These are phyloP conservation scores for Panicum hallii DNA, from an alignment of 202 grass and related monocot species.

Conservation along the genomic window DNA sequence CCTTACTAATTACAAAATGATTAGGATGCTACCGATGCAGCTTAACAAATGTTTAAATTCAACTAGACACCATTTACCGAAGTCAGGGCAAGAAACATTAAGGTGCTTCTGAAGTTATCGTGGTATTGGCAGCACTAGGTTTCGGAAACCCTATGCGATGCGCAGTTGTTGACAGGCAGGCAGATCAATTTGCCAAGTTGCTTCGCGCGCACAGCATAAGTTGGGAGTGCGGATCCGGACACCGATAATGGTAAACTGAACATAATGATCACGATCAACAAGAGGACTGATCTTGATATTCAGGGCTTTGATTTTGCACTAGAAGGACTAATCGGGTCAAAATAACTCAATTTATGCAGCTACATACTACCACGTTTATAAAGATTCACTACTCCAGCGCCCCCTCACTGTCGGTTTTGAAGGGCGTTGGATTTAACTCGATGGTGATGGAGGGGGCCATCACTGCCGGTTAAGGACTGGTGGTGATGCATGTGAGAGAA, in stretches of 20 bases:
- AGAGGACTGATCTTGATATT: conserved; percentile 11
- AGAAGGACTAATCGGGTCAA: not conserved
- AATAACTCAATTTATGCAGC: not conserved
- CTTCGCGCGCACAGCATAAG: not conserved
- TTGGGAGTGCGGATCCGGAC: not conserved
- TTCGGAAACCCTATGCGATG: not conserved
- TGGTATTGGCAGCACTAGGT: not conserved
- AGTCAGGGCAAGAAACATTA: not conserved
- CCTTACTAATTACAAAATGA: not conserved
- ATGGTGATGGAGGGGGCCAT: too few species aligned
- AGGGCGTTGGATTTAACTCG: too few species aligned
- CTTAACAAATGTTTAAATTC: not conserved
- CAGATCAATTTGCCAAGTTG: conserved; percentile 9
- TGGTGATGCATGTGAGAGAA: too few species aligned
- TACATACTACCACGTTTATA: not conserved
- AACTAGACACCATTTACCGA: not conserved
- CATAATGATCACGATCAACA: not conserved
- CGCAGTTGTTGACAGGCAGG: not conserved
- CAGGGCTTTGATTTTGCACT: not conserved
- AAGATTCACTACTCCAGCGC: too few species aligned
- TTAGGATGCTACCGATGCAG: not conserved
- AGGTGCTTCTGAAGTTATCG: not conserved
- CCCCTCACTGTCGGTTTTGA: too few species aligned
- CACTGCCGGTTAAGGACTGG: too few species aligned
- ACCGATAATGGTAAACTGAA: not conserved